Evolutionary conservation across 768 basidiomycete species (phyloP), one percentile per base, ranked within the genome.

Genomic region (Russula compacta): DNA sequence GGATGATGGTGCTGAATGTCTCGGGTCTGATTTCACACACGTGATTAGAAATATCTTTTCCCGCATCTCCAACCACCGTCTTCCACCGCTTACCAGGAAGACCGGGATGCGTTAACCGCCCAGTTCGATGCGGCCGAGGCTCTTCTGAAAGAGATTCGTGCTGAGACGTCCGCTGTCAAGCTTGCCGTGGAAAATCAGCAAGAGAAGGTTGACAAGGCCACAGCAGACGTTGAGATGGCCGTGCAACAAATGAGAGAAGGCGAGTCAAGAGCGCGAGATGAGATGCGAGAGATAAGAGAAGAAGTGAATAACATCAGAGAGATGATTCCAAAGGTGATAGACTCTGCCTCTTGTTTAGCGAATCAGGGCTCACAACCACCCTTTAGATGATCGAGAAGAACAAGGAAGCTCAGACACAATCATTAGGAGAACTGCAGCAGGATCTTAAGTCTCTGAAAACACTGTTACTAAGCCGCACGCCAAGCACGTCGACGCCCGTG

Each of bases 371-470:
- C 29, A 54, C 36, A 19, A n/a, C n/a, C 17, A 4, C 60, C 50
- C 14, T 42, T 56, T 64, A 98, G 95, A 91, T 98, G 89, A 87
- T 97, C 56, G 92, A 97, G 58, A 94, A 91, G 75, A 91, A 87
- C 70, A 90, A 92, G 71, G 87, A 92, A 57, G 80, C 82, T 14
- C 93, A 97, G 72, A 81, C 83, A 21, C 84, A 87, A 61, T 90
- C 92, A 1, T 78, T 98, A 14, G 75, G 80, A 56, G 95, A 98
- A 67, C 78, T 98, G 12, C 94, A 97, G 67, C 86, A 92, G 66
- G 95, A 98, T 70, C 81, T 98, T 68, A 93, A 94, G 69, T 98
- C 95, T 0, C 77, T 98, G 63, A 98, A 98, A 72, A 84, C 94
- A 0, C 79, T 98, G 29, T 75, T 98, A 8, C 79, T 95, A 8